Percentiles rank a stretch among this genome's conserved stretches.
Conservation (phyloP, 2,329 filamentous ascomycete species). For the Cladosporium oxysporum region DNA sequence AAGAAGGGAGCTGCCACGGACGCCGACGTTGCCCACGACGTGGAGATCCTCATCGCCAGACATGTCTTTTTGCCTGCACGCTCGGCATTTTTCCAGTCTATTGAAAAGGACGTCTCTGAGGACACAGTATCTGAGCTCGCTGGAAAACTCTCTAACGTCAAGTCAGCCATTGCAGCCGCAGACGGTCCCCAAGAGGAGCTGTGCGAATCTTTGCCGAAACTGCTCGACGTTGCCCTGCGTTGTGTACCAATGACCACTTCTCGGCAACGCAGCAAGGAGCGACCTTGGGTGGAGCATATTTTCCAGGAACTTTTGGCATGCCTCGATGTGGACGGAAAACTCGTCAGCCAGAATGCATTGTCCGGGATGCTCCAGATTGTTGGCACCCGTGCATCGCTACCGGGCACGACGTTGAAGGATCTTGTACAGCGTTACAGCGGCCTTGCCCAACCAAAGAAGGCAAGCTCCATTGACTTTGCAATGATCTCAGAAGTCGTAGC, state of each 20-base stretch:
- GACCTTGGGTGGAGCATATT: slow-evolving; percentile 47
- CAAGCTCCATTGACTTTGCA: slow-evolving; percentile 38
- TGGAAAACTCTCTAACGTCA: slow-evolving; percentile 12
- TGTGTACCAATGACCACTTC: slow-evolving; percentile 43
- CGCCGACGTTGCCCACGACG: slow-evolving; percentile 3
- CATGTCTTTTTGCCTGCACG: slow-evolving; percentile 46
- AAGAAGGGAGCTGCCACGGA: neutral
- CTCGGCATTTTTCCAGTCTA: slow-evolving; percentile 37
- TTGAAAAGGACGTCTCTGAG: slow-evolving; percentile 16
- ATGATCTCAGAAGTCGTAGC: slow-evolving; percentile 47
- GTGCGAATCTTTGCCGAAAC: slow-evolving; percentile 23
- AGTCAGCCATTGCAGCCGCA: neutral
- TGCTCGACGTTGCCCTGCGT: slow-evolving; percentile 46
- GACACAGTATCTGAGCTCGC: slow-evolving; percentile 11
- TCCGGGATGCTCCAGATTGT: slow-evolving; percentile 31
- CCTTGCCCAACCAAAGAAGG: neutral
- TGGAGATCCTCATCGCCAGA: slow-evolving; percentile 44
- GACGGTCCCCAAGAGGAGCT: neutral
- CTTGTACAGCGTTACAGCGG: slow-evolving; percentile 23
- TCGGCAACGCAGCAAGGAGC: slow-evolving; percentile 42
- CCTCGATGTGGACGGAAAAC: slow-evolving; percentile 24
- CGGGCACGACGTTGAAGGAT: slow-evolving; percentile 23
- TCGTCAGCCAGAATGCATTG: slow-evolving; percentile 27
- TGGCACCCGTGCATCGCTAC: slow-evolving; percentile 23
- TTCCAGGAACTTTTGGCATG: slow-evolving; percentile 42